Conservation (phyloP, 2,329 filamentous ascomycete species). For the Blastomyces gilchristii region DNA sequence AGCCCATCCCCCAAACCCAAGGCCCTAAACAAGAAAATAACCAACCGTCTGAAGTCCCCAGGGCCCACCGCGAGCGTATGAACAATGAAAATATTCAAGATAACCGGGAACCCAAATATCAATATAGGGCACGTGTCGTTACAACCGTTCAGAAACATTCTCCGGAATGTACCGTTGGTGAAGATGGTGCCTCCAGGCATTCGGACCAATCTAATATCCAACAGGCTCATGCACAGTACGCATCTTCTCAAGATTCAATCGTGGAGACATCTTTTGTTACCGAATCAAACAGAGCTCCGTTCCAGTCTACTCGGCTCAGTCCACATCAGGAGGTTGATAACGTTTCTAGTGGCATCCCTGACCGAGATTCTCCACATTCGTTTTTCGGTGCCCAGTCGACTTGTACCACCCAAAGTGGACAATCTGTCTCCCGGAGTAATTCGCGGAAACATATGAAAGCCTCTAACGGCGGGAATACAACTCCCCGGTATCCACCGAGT, state of each 20-base stretch:
- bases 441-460: constrained; percentile 9
- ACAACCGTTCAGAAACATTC: not conserved
- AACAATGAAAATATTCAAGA: not conserved
- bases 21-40: not conserved
- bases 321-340: constrained; percentile 13
- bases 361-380: constrained; percentile 1
- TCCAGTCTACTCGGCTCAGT: constrained; percentile 10
- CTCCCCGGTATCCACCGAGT: constrained; percentile 18
- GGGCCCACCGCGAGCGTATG: not conserved
- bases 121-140: not conserved
- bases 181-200: not conserved
- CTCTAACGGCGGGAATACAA: constrained; percentile 20
- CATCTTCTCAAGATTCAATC: constrained; percentile 7
- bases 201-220: not conserved
- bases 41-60: not conserved
- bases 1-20: not conserved
- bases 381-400: not conserved
- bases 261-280: constrained; percentile 16
- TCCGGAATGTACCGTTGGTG: not conserved
- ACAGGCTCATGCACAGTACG: not conserved
- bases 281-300: constrained; percentile 9
- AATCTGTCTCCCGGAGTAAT: constrained; percentile 1
- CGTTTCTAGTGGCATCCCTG: constrained; percentile 1
- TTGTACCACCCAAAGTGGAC: not conserved
- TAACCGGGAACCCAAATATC: not conserved